These are phyloP conservation scores for Fusarium agapanthi DNA, from an alignment of 2,329 filamentous ascomycete genomes.

Conservation along the genomic window DNA sequence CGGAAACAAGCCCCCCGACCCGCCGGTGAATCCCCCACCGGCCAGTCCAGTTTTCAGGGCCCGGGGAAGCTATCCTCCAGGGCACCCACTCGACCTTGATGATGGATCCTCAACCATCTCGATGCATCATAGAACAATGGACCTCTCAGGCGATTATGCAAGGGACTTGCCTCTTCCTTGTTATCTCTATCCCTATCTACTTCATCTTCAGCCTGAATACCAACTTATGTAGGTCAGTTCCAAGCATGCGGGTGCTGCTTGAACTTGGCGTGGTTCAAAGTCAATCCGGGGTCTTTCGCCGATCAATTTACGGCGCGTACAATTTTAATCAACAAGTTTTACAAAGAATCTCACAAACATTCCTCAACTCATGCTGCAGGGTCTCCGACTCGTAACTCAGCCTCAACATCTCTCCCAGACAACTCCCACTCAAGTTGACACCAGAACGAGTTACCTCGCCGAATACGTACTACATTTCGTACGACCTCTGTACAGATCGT, in stretches of 20 bases:
- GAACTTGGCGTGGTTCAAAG: not conserved
- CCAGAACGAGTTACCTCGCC: slow-evolving; percentile 6
- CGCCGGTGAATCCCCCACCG: not conserved
- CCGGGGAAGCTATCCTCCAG: slow-evolving; percentile 13
- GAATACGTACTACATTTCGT: slow-evolving; percentile 33
- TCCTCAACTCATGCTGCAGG: not conserved
- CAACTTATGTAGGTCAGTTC: slow-evolving; percentile 2
- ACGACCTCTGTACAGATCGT: slow-evolving; percentile 29
- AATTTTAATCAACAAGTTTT: not conserved
- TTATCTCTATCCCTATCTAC: not conserved
- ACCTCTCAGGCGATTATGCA: slow-evolving; percentile 8
- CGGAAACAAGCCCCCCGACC: not conserved
- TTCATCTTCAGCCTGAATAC: slow-evolving; percentile 1
- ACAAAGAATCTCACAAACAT: not conserved
- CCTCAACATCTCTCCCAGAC: not conserved
- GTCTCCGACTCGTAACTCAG: slow-evolving; percentile 1
- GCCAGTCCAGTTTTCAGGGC: not conserved
- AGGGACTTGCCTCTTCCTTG: slow-evolving; percentile 1
- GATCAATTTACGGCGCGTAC: not conserved
- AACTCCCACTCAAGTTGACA: not conserved
- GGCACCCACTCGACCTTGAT: not conserved
- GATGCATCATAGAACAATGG: not conserved
- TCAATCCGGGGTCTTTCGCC: not conserved
- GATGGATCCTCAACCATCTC: not conserved
- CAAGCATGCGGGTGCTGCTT: not conserved